phyloP scores from a whole-genome alignment of 148 eudicot species.

The Rhododendron henanense region DNA sequence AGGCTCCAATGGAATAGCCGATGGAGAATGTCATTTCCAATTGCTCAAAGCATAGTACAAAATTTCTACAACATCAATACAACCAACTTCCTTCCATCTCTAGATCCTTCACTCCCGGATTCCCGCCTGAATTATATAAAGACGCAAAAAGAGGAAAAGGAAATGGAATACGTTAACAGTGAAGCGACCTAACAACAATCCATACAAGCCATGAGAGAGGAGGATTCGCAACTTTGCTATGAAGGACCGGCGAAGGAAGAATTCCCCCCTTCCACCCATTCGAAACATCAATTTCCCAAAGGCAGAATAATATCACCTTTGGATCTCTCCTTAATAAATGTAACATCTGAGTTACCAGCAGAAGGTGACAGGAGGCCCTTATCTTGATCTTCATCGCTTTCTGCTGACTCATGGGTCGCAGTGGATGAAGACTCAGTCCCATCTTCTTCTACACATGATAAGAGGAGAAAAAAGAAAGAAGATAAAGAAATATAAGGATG shows the following conservation, averaged over 20 bases:
- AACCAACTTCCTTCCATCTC: conserved; percentile 8
- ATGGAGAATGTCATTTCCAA: conserved; percentile 1
- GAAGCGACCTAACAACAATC: background rate
- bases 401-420: conserved; percentile 33
- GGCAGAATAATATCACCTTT: conserved; percentile 20
- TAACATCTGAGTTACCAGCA: conserved; percentile 36
- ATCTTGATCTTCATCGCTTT: conserved; percentile 47
- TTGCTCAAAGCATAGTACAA: background rate
- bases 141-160: background rate
- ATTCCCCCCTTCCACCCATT: background rate
- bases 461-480: background rate
- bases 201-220: background rate
- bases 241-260: background rate
- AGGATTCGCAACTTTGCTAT: background rate
- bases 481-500: background rate
- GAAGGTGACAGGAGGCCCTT: conserved; percentile 40
- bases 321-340: conserved; percentile 61
- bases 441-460: conserved; percentile 35
- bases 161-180: background rate
- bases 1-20: background rate
- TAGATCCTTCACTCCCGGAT: conserved; percentile 10
- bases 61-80: conserved; percentile 5
- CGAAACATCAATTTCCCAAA: background rate
- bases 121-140: background rate
- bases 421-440: conserved; percentile 42